phyloP scores from a whole-genome alignment of 2,329 filamentous ascomycete species.

The Neofusicoccum laricinum region DNA sequence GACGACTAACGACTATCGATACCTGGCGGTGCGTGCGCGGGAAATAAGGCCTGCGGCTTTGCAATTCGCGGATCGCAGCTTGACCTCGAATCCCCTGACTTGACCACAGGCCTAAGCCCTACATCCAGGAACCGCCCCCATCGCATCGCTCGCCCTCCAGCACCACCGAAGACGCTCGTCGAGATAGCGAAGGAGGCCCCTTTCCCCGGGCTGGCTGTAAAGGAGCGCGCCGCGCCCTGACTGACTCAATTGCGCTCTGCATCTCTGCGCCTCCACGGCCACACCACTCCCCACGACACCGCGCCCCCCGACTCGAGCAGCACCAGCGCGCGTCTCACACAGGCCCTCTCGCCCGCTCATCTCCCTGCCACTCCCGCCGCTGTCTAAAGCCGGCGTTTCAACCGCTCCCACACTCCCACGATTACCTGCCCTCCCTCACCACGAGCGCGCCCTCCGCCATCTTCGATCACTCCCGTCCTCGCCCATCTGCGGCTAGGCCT shows the following conservation, averaged over 20 bases:
- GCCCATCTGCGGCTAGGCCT: background rate
- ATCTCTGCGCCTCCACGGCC: background rate
- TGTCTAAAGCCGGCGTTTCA: constrained; percentile 15
- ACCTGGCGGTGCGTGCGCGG: background rate
- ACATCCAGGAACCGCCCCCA: constrained; percentile 15
- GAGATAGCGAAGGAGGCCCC: constrained; percentile 12
- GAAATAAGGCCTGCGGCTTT: constrained; percentile 14
- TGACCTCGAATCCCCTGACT: constrained; percentile 12
- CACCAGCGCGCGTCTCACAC: constrained; percentile 11
- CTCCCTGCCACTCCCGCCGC: constrained; percentile 10
- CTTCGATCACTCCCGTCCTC: constrained; percentile 1
- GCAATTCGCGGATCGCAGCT: constrained; percentile 14
- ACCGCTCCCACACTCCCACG: constrained; percentile 9
- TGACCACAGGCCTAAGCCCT: constrained; percentile 17
- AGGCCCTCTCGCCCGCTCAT: background rate
- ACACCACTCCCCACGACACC: background rate
- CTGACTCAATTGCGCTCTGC: background rate
- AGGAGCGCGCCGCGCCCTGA: background rate
- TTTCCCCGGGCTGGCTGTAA: constrained; percentile 1
- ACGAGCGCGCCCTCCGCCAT: background rate
- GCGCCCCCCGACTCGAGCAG: background rate
- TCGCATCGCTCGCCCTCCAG: constrained; percentile 9
- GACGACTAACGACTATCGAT: background rate
- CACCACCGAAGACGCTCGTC: background rate
- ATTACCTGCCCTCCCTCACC: constrained; percentile 1